Evolutionary conservation across 805 yeast species (phyloP).

Genomic region (Hermanozyma aechmeae): DNA sequence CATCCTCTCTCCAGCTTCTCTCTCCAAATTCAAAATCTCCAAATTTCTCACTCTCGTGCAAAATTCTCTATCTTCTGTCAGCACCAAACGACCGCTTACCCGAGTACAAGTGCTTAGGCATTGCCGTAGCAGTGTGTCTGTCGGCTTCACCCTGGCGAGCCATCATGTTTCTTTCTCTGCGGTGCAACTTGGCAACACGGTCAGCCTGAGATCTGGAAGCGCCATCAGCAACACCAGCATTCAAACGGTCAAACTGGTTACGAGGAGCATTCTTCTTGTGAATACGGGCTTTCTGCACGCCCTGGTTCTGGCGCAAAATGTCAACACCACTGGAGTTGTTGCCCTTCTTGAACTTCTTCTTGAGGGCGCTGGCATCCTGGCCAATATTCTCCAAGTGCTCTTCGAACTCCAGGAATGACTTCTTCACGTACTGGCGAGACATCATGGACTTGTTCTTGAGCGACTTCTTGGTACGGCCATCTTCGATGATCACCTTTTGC

Average conservation of each 20-base stretch:
- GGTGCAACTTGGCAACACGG: constrained; percentile 77
- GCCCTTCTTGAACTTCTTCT: constrained; percentile 29
- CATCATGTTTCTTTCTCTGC: constrained; percentile 86
- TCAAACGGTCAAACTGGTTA: constrained; percentile 68
- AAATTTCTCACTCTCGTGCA: too few species aligned
- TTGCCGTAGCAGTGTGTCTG: constrained; percentile 73
- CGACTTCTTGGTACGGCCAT: constrained; percentile 78
- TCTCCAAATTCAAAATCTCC: too few species aligned
- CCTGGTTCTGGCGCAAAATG: constrained; percentile 53
- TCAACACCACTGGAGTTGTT: constrained; percentile 64
- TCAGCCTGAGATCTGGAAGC: constrained; percentile 76
- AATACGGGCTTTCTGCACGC: constrained; percentile 27
- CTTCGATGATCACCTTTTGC: constrained; percentile 88
- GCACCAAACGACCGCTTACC: constrained; percentile 98
- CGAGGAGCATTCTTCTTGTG: constrained; percentile 40
- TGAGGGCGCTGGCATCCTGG: constrained; percentile 66
- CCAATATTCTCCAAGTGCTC: constrained; percentile 85
- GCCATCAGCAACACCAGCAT: constrained; percentile 81
- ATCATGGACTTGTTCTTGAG: constrained; percentile 78
- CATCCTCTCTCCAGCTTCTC: too few species aligned
- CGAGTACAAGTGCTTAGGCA: constrained; percentile 89
- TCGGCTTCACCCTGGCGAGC: constrained; percentile 96
- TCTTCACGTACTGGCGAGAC: constrained; percentile 83
- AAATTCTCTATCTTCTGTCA: constrained; percentile 74
- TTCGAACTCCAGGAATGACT: constrained; percentile 73